Evolutionary conservation across 2,329 filamentous ascomycete genomes (phyloP).

Genomic region (Aspergillus sp.): DNA sequence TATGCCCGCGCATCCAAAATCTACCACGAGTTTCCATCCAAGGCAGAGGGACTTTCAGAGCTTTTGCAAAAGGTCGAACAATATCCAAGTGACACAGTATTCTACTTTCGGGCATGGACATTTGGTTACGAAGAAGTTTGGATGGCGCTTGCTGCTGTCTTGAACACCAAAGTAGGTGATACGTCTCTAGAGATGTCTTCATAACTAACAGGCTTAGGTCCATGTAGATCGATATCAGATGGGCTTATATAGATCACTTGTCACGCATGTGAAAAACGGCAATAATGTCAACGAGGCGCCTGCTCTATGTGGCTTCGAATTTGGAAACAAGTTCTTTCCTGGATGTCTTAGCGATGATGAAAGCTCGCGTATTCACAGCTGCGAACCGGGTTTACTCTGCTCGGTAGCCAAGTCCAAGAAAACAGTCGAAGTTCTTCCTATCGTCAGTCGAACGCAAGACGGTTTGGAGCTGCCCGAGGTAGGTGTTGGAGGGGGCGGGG

Average conservation of each 20-base stretch:
- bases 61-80: conserved; percentile 62
- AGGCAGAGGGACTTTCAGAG: conserved; percentile 72
- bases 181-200: background rate
- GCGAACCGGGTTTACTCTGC: conserved; percentile 62
- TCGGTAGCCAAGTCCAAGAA: conserved; percentile 37
- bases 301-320: conserved; percentile 66
- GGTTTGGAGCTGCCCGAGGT: conserved; percentile 65
- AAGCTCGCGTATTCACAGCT: conserved; percentile 72
- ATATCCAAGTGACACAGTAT: conserved; percentile 71
- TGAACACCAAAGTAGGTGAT: conserved; percentile 56
- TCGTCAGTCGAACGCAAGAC: conserved; percentile 58
- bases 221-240: conserved; percentile 82
- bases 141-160: conserved; percentile 68
- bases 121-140: conserved; percentile 93
- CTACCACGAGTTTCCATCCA: conserved; percentile 53
- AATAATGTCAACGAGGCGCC: conserved; percentile 55
- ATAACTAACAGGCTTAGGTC: conserved; percentile 44
- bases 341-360: conserved; percentile 68
- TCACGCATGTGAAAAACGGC: conserved; percentile 37
- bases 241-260: conserved; percentile 64
- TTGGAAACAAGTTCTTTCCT: conserved; percentile 64
- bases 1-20: conserved; percentile 54
- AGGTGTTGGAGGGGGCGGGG: conserved; percentile 73
- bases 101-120: conserved; percentile 86
- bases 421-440: conserved; percentile 72